These are phyloP conservation scores for Chlorella sp. DNA, from an alignment of 139 green algal genomes.

Conservation along the genomic window DNA sequence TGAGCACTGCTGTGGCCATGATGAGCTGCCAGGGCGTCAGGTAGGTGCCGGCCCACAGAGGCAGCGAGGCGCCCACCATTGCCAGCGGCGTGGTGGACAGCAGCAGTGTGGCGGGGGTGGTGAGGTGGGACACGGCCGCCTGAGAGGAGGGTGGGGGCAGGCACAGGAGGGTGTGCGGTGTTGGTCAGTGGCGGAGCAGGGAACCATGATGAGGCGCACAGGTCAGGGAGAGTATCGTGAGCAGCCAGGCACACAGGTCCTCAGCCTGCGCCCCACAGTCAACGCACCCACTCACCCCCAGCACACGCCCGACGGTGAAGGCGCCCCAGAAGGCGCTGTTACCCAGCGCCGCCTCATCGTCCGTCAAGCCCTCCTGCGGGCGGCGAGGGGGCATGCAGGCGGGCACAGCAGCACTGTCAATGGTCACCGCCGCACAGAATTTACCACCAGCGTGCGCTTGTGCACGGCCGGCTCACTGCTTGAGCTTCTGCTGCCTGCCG, in stretches of 20 bases:
- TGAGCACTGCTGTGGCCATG: conserved; percentile 15
- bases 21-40: background rate
- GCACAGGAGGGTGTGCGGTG: no score
- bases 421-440: no score
- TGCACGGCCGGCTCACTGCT: no score
- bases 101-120: conserved; percentile 23
- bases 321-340: conserved; percentile 35
- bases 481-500: no score
- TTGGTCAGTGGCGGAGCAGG: no score
- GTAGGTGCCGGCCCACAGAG: conserved; percentile 6
- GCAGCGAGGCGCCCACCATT: conserved; percentile 19
- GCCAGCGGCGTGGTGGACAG: conserved; percentile 24
- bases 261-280: background rate
- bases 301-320: conserved; percentile 30
- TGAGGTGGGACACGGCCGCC: conserved; percentile 22
- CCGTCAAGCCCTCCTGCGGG: conserved; percentile 13
- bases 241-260: background rate
- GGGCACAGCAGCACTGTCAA: no score
- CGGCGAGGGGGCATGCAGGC: no score
- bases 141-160: no score
- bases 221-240: no score
- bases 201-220: no score
- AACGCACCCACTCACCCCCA: conserved; percentile 19
- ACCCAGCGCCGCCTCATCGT: conserved; percentile 19
- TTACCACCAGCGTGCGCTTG: no score